Conservation (phyloP, 1,284 basidiomycete genomes). For the Rhizoctonia solani region DNA sequence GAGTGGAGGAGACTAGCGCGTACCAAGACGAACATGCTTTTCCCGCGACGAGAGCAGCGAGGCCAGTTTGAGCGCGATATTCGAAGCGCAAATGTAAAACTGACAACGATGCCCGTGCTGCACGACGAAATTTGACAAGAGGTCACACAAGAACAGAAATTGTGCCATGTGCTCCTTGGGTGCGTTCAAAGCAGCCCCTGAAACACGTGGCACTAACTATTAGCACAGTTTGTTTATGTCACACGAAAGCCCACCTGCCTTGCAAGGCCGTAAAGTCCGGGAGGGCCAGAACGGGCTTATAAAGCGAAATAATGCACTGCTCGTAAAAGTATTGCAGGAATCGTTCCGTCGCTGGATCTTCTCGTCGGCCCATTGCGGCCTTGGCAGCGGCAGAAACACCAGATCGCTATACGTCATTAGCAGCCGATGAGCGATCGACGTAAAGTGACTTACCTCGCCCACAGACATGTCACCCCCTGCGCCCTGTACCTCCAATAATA, state of each 20-base stretch:
- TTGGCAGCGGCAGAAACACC: constrained; percentile 46
- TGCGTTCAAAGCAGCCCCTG: constrained; percentile 45
- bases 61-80: constrained; percentile 72
- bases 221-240: not conserved
- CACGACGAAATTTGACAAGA: constrained; percentile 84
- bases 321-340: constrained; percentile 94
- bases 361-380: constrained; percentile 63
- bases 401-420: constrained; percentile 14
- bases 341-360: constrained; percentile 82
- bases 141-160: constrained; percentile 83
- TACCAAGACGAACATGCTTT: constrained; percentile 90
- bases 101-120: constrained; percentile 91
- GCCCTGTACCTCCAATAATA: constrained; percentile 72
- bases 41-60: constrained; percentile 82
- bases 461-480: constrained; percentile 51
- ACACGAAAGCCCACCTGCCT: constrained; percentile 50
- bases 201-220: constrained; percentile 16
- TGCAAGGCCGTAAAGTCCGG: constrained; percentile 71
- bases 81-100: constrained; percentile 84
- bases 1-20: no score
- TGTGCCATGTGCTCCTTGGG: constrained; percentile 76
- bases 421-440: not conserved
- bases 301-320: constrained; percentile 73
- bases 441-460: constrained; percentile 46
- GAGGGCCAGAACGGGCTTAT: constrained; percentile 77